A percentile compares a stretch with the other conserved stretches of the same genome.
phyloP scores from a whole-genome alignment of 306 rosid genomes.

The Pterocarpus santalinus region DNA sequence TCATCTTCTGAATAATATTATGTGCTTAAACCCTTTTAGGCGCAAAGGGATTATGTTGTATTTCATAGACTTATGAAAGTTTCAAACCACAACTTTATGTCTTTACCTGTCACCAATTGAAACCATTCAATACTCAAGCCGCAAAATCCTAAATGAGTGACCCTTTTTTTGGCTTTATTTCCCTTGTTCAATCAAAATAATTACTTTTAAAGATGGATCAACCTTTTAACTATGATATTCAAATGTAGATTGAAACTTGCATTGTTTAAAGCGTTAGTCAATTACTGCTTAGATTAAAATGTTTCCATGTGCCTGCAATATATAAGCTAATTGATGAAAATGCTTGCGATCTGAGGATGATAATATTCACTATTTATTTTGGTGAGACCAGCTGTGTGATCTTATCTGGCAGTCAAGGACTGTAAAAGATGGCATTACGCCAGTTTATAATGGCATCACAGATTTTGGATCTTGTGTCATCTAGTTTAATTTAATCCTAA shows the following conservation, averaged over 20 bases:
- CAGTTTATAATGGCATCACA: conserved; percentile 57
- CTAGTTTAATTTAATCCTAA: conserved; percentile 45
- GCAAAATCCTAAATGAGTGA: background rate
- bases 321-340: conserved; percentile 37
- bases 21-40: background rate
- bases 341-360: conserved; percentile 44
- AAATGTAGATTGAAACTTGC: background rate
- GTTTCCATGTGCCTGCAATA: conserved; percentile 43
- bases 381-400: conserved; percentile 48
- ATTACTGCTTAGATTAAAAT: conserved; percentile 20
- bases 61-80: background rate
- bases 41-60: background rate
- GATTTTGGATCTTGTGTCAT: conserved; percentile 87
- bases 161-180: background rate
- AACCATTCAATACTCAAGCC: background rate
- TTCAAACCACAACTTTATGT: background rate
- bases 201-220: background rate
- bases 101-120: background rate
- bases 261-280: background rate
- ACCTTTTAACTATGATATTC: background rate
- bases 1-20: background rate
- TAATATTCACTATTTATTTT: conserved; percentile 41
- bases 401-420: conserved; percentile 55
- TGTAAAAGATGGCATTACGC: conserved; percentile 50
- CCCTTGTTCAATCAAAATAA: background rate